These are phyloP conservation scores for Kewa caespitosa DNA, from an alignment of 179 eudicot genomes.

Conservation along the genomic window DNA sequence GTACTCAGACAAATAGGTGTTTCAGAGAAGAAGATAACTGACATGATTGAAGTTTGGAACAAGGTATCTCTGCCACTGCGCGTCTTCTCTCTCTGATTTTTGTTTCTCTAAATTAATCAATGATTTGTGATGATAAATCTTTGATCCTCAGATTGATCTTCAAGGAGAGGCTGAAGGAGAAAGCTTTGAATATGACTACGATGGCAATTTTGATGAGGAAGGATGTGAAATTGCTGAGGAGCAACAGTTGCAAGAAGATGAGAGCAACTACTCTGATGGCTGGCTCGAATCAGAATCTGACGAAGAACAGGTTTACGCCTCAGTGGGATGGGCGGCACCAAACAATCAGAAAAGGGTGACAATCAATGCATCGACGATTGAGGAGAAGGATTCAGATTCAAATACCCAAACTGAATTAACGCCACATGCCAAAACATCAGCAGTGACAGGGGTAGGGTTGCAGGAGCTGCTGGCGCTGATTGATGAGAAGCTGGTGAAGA, in stretches of 20 bases:
- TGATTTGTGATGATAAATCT: not conserved
- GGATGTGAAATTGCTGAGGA: constrained; percentile 30
- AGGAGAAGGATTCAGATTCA: constrained; percentile 16
- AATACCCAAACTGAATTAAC: constrained; percentile 24
- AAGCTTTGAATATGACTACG: constrained; percentile 24
- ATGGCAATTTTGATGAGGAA: constrained; percentile 24
- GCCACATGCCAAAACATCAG: constrained; percentile 68
- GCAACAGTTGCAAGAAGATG: constrained; percentile 23
- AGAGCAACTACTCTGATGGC: constrained; percentile 38
- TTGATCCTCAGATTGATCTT: constrained; percentile 62
- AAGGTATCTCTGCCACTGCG: constrained; percentile 47
- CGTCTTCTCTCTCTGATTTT: not conserved
- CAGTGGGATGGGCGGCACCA: constrained; percentile 29
- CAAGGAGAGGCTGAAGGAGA: constrained; percentile 35
- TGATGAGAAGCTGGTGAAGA: constrained; percentile 53
- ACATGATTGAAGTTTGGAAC: constrained; percentile 96
- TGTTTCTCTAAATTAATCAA: not conserved
- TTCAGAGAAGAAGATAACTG: constrained; percentile 72
- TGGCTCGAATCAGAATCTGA: constrained; percentile 38
- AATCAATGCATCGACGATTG: constrained; percentile 10
- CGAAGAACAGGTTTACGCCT: constrained; percentile 28
- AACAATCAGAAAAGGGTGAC: constrained; percentile 22
- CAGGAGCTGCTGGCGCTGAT: constrained; percentile 76
- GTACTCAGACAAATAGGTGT: constrained; percentile 86
- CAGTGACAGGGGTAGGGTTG: constrained; percentile 76